phyloP scores from a whole-genome alignment of 2,329 filamentous ascomycete species.

The Sporothrix sp. region DNA sequence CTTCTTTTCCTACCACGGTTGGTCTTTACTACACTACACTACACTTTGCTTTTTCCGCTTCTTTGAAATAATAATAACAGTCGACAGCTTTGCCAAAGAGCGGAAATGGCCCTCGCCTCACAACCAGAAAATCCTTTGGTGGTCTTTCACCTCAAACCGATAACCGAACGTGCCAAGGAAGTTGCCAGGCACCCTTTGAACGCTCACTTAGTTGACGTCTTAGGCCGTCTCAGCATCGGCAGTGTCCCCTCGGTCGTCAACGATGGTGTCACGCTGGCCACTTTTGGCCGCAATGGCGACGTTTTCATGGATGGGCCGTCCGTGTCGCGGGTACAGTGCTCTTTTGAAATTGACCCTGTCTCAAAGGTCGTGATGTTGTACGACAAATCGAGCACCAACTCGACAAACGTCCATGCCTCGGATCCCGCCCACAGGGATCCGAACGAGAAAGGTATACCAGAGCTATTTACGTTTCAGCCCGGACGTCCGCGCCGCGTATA shows the following conservation, averaged over 20 bases:
- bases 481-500: not conserved
- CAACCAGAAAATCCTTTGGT: not conserved
- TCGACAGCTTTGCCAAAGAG: no score
- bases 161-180: no score
- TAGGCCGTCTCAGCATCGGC: not conserved
- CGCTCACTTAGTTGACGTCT: not conserved
- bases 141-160: not conserved
- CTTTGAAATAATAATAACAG: no score
- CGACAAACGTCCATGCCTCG: not conserved
- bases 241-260: not conserved
- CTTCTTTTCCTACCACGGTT: no score
- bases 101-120: no score
- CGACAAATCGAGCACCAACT: not conserved
- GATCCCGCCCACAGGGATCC: not conserved
- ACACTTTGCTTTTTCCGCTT: no score
- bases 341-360: not conserved
- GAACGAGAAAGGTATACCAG: not conserved
- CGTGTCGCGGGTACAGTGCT: not conserved
- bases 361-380: not conserved
- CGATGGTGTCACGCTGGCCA: not conserved
- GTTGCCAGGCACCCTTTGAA: no score
- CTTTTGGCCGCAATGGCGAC: not conserved
- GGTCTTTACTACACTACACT: no score
- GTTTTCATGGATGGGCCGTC: not conserved
- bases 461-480: not conserved